Percentiles rank a stretch among this genome's conserved stretches.
These are phyloP conservation scores for Dicorynia guianensis DNA, from an alignment of 306 rosid genomes.

Conservation along the genomic window DNA sequence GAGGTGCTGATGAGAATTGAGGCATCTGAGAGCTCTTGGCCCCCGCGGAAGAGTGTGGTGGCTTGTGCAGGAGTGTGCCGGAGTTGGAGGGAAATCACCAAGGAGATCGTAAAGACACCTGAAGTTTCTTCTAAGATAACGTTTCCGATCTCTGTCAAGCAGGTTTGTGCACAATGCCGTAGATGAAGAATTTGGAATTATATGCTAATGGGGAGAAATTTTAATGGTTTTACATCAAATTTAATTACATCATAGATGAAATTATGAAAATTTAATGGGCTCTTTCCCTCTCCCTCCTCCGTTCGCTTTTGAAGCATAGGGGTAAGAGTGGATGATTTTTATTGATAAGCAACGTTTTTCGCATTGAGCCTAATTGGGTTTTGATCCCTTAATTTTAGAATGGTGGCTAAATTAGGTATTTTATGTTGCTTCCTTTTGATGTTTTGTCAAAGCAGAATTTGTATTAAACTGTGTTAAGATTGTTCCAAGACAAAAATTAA, in stretches of 20 bases:
- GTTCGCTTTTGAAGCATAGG: not conserved
- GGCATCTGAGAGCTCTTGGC: conserved; percentile 83
- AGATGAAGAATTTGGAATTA: not conserved
- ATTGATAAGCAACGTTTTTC: not conserved
- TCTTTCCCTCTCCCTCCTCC: not conserved
- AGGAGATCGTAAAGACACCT: conserved; percentile 83
- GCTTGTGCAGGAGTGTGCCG: conserved; percentile 97
- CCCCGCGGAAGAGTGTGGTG: conserved; percentile 80
- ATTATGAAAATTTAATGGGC: not conserved
- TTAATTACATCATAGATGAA: not conserved
- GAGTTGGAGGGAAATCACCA: conserved; percentile 81
- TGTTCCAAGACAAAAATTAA: conserved; percentile 7
- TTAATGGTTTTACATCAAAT: not conserved
- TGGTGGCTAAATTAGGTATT: conserved; percentile 17
- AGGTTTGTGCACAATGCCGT: conserved; percentile 56
- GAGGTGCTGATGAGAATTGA: conserved; percentile 83
- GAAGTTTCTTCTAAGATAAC: conserved; percentile 74
- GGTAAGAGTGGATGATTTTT: not conserved
- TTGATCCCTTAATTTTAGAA: not conserved
- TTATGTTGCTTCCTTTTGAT: not conserved
- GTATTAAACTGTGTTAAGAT: conserved; percentile 26
- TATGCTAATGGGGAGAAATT: not conserved
- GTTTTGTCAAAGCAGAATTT: not conserved
- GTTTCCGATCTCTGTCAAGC: conserved; percentile 94
- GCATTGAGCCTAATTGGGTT: conserved; percentile 23